Conservation (phyloP, 495 filamentous ascomycete genomes). For the Podospora comata region DNA sequence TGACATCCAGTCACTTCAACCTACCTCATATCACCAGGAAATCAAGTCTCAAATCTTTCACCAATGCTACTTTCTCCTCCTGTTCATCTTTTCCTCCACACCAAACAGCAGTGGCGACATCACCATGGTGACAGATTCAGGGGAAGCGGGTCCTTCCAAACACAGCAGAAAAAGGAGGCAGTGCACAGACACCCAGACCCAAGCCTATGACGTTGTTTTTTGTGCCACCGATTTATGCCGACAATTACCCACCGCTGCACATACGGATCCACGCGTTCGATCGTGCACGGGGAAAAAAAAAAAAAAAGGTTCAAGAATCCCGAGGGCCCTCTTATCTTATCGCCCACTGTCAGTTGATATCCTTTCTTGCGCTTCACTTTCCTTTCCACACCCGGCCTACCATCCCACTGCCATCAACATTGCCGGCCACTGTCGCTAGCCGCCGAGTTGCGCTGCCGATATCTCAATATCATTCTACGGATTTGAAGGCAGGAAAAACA, state of each 20-base stretch:
- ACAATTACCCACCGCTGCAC: neutral
- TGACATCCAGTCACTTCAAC: neutral
- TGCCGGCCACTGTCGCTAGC: neutral
- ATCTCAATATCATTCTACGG: neutral
- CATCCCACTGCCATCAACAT: neutral
- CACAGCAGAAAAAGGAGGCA: too few relatives aligned
- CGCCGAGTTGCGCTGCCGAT: neutral
- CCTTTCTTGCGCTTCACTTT: neutral
- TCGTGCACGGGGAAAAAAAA: neutral
- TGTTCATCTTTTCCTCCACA: neutral
- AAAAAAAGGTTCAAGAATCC: neutral
- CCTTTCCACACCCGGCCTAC: neutral
- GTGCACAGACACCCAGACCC: neutral
- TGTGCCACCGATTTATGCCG: neutral
- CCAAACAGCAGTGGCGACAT: neutral
- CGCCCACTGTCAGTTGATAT: neutral
- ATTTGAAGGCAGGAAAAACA: neutral
- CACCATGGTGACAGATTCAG: neutral
- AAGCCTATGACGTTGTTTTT: neutral
- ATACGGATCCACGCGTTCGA: neutral
- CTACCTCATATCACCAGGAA: neutral
- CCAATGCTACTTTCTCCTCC: neutral
- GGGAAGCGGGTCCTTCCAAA: neutral
- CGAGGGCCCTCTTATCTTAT: neutral
- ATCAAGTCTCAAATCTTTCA: neutral